phyloP scores from a whole-genome alignment of 2,329 filamentous ascomycete genomes.

The Penicillium paneum region DNA sequence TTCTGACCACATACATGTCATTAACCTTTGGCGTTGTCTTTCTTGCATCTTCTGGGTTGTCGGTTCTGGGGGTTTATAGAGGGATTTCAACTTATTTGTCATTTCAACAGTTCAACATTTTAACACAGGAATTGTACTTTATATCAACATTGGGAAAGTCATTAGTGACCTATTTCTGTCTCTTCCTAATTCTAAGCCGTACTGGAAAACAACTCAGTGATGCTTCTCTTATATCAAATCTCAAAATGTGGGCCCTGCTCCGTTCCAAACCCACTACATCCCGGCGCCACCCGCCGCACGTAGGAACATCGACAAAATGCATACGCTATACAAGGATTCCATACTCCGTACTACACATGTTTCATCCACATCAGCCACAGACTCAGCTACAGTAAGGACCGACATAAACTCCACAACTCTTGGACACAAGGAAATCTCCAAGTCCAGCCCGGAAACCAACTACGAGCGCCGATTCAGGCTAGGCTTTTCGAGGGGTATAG shows the following conservation, averaged over 20 bases:
- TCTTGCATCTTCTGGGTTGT: constrained; percentile 20
- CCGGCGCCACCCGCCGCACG: background rate
- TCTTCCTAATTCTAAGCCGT: constrained; percentile 1
- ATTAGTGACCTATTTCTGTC: constrained; percentile 4
- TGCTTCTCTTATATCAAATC: background rate
- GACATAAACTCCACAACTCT: background rate
- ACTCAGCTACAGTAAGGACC: background rate
- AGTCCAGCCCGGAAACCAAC: background rate
- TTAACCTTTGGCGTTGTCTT: constrained; percentile 12
- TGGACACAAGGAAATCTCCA: background rate
- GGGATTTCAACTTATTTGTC: constrained; percentile 4
- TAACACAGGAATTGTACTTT: constrained; percentile 12
- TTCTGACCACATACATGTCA: background rate
- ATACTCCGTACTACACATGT: background rate
- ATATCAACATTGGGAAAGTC: constrained; percentile 17
- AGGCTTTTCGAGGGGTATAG: background rate
- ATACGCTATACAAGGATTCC: background rate
- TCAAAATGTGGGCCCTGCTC: background rate
- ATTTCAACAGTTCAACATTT: constrained; percentile 12
- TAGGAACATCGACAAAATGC: background rate
- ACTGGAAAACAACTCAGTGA: constrained; percentile 4
- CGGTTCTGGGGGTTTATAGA: constrained; percentile 10
- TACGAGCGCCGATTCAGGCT: background rate
- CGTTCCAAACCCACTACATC: background rate
- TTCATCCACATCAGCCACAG: background rate